Conservation (phyloP, 306 rosid species). For the Gleditsia sinensis region DNA sequence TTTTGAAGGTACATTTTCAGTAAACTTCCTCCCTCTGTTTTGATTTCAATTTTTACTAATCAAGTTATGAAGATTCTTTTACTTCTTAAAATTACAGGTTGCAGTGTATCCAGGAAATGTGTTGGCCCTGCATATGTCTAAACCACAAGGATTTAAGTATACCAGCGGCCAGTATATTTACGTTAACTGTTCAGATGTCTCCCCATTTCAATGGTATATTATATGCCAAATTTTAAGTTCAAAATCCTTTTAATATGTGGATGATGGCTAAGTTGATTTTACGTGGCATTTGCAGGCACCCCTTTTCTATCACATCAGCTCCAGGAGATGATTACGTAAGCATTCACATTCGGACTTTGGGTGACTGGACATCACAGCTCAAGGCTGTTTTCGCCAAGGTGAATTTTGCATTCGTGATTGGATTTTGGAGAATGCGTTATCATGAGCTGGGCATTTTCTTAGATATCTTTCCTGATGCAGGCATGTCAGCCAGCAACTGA, state of each 20-base stretch:
- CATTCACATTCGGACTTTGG: constrained; percentile 78
- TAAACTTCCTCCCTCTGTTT: not conserved
- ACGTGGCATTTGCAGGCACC: constrained; percentile 61
- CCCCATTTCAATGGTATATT: constrained; percentile 81
- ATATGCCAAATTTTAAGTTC: not conserved
- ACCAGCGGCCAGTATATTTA: constrained; percentile 84
- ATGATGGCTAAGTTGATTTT: not conserved
- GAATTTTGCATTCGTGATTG: not conserved
- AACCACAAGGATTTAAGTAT: constrained; percentile 86
- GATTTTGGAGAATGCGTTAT: constrained; percentile 3
- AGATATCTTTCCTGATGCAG: constrained; percentile 40
- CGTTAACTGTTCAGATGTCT: constrained; percentile 73
- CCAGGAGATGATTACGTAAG: constrained; percentile 85
- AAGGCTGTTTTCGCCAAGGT: constrained; percentile 80
- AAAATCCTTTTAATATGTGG: not conserved
- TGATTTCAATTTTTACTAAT: not conserved
- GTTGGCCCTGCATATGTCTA: constrained; percentile 77
- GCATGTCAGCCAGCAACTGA: constrained; percentile 75
- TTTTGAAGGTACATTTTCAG: constrained; percentile 56
- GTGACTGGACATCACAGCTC: constrained; percentile 90
- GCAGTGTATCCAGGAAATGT: constrained; percentile 97
- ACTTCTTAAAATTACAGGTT: constrained; percentile 49
- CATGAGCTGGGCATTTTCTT: not conserved
- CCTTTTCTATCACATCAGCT: constrained; percentile 88
- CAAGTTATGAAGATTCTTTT: not conserved